phyloP scores from a whole-genome alignment of 352 stramenopile genomes.

The Phytophthora niederhauseri region DNA sequence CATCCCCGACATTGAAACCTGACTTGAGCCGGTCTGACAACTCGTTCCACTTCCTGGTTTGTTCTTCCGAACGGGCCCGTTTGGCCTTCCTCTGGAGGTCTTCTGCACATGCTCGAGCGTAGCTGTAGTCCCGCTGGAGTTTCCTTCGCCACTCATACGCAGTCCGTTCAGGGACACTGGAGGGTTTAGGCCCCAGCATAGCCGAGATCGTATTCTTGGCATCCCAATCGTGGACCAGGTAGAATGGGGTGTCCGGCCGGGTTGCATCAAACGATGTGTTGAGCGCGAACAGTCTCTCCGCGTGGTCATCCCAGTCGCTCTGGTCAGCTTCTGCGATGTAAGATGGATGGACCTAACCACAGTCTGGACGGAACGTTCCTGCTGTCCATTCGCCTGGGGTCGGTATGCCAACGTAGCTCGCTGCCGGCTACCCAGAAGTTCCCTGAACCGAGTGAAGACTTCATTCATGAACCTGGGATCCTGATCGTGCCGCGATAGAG shows the following conservation, averaged over 20 bases:
- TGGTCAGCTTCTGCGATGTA: no score
- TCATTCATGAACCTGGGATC: slow-evolving; percentile 35
- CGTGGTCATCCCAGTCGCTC: no score
- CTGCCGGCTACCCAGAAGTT: slow-evolving; percentile 25
- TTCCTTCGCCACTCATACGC: slow-evolving; percentile 12
- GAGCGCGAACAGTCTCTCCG: no score
- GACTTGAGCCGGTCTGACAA: no score
- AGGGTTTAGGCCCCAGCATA: neutral
- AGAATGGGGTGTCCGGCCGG: no score
- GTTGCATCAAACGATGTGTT: no score
- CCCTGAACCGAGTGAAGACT: slow-evolving; percentile 30
- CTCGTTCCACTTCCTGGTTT: no score
- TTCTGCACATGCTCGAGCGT: slow-evolving; percentile 4
- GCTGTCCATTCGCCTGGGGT: slow-evolving; percentile 41
- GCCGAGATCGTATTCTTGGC: no score
- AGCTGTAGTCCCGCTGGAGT: slow-evolving; percentile 13
- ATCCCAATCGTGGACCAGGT: no score
- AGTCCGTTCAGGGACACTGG: neutral
- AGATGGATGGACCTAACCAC: no score
- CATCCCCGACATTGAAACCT: no score
- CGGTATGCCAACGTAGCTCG: slow-evolving; percentile 36
- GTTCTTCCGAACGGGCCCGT: no score
- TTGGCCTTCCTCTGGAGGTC: slow-evolving; percentile 1
- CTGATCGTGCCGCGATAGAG: slow-evolving; percentile 25
- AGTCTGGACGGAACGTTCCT: slow-evolving; percentile 22